These are phyloP conservation scores for Entoloma clypeatum DNA, from an alignment of 1,284 basidiomycete species.

Conservation along the genomic window DNA sequence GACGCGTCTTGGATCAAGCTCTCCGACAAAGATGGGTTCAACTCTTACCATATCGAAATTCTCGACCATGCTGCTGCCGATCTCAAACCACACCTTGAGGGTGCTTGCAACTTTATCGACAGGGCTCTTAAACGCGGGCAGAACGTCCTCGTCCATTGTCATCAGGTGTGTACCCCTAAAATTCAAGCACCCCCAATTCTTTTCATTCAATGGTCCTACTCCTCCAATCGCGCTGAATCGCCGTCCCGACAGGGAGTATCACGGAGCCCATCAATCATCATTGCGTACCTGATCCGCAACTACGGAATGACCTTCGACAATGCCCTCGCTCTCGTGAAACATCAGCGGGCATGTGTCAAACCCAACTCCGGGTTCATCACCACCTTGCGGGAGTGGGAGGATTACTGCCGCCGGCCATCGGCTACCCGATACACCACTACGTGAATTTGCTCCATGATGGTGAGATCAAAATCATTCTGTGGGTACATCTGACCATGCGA, in stretches of 20 bases:
- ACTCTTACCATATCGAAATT: slow-evolving; percentile 62
- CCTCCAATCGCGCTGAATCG: slow-evolving; percentile 2
- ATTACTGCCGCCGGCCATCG: slow-evolving; percentile 26
- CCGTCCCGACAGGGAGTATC: slow-evolving; percentile 52
- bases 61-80: slow-evolving; percentile 53
- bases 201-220: slow-evolving; percentile 11
- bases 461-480: neutral
- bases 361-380: slow-evolving; percentile 63
- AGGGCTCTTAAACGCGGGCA: slow-evolving; percentile 43
- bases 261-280: slow-evolving; percentile 60
- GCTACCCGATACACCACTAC: slow-evolving; percentile 31
- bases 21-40: slow-evolving; percentile 53
- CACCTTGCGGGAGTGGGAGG: slow-evolving; percentile 53
- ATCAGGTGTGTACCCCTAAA: slow-evolving; percentile 46
- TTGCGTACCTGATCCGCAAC: slow-evolving; percentile 63
- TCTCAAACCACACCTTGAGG: slow-evolving; percentile 51
- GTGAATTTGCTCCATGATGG: slow-evolving; percentile 9
- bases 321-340: slow-evolving; percentile 53
- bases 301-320: slow-evolving; percentile 65
- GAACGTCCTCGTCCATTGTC: slow-evolving; percentile 64
- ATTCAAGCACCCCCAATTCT: slow-evolving; percentile 8
- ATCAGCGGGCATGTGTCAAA: slow-evolving; percentile 62
- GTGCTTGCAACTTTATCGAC: slow-evolving; percentile 53
- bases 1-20: slow-evolving; percentile 66
- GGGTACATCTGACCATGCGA: too few relatives aligned